Percentiles rank a stretch among this genome's conserved stretches.
These are phyloP conservation scores for Cyclotella baltica DNA, from an alignment of 108 stramenopile species.

Conservation along the genomic window DNA sequence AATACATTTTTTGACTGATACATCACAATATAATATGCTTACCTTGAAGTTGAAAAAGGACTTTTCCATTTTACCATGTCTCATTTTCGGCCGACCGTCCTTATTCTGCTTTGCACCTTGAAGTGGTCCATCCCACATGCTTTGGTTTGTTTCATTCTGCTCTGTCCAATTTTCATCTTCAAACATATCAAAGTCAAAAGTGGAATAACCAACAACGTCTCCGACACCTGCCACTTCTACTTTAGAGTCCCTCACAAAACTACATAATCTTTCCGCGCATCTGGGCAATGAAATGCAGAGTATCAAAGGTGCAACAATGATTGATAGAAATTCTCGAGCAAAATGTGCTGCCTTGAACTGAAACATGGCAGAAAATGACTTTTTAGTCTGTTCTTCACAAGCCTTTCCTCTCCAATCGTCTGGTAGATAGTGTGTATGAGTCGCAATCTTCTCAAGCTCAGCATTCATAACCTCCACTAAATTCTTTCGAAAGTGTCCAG, in stretches of 20 bases:
- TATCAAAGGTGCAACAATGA: slow-evolving; percentile 90
- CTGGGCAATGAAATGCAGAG: slow-evolving; percentile 84
- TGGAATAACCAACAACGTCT: slow-evolving; percentile 90
- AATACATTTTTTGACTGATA: too few species aligned
- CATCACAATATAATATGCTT: too few species aligned
- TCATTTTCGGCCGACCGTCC: slow-evolving; percentile 58
- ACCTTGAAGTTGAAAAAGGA: slow-evolving; percentile 79
- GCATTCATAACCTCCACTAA: slow-evolving; percentile 73
- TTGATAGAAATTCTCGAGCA: slow-evolving; percentile 75
- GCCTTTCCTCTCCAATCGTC: slow-evolving; percentile 78
- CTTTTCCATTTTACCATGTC: slow-evolving; percentile 87
- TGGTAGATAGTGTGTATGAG: slow-evolving; percentile 92
- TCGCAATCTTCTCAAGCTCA: slow-evolving; percentile 70
- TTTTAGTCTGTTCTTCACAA: slow-evolving; percentile 73
- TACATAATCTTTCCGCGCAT: slow-evolving; percentile 85
- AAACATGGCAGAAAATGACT: slow-evolving; percentile 75
- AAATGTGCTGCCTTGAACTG: slow-evolving; percentile 89
- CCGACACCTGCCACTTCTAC: slow-evolving; percentile 86
- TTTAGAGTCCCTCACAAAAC: slow-evolving; percentile 82
- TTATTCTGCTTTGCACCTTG: background rate
- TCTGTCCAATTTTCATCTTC: slow-evolving; percentile 84
- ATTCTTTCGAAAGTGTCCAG: slow-evolving; percentile 61
- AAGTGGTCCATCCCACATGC: background rate
- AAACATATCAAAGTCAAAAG: slow-evolving; percentile 92
- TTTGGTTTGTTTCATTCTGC: slow-evolving; percentile 17